Conservation (phyloP, 2,329 filamentous ascomycete species). For the Neofusicoccum umdonicola region DNA sequence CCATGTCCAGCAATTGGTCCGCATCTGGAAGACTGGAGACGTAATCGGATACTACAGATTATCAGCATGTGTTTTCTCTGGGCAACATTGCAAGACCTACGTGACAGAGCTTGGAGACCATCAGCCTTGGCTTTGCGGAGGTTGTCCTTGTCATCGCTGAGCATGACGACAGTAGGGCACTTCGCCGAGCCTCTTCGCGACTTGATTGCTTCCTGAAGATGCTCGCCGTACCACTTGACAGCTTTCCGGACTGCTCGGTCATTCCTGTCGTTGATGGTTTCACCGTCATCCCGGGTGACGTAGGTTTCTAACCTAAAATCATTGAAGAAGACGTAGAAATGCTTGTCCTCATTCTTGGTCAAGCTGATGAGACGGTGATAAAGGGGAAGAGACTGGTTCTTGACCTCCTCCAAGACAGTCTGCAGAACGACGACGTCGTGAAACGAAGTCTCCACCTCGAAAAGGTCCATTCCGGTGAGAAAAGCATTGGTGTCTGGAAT, state of each 20-base stretch:
- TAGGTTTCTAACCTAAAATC: conserved; percentile 94
- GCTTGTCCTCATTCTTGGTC: conserved; percentile 93
- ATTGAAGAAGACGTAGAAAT: conserved; percentile 99
- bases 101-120: conserved; percentile 64
- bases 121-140: conserved; percentile 77
- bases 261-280: conserved; percentile 94
- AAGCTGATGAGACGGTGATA: conserved; percentile 90
- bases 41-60: conserved; percentile 60
- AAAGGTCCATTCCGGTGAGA: conserved; percentile 93
- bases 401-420: conserved; percentile 92
- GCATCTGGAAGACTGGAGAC: conserved; percentile 81
- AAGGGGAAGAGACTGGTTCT: conserved; percentile 87
- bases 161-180: conserved; percentile 81
- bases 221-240: conserved; percentile 85
- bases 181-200: conserved; percentile 44
- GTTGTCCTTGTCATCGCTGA: conserved; percentile 90
- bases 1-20: conserved; percentile 87
- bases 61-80: conserved; percentile 19
- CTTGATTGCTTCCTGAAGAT: conserved; percentile 65
- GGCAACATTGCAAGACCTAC: conserved; percentile 24
- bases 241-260: conserved; percentile 85
- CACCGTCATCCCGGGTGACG: conserved; percentile 68
- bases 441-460: conserved; percentile 87
- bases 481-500: conserved; percentile 96
- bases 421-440: conserved; percentile 97